Base-by-base conservation (phyloP, 1,284 basidiomycete species). In the Marasmius tenuissimus region DNA sequence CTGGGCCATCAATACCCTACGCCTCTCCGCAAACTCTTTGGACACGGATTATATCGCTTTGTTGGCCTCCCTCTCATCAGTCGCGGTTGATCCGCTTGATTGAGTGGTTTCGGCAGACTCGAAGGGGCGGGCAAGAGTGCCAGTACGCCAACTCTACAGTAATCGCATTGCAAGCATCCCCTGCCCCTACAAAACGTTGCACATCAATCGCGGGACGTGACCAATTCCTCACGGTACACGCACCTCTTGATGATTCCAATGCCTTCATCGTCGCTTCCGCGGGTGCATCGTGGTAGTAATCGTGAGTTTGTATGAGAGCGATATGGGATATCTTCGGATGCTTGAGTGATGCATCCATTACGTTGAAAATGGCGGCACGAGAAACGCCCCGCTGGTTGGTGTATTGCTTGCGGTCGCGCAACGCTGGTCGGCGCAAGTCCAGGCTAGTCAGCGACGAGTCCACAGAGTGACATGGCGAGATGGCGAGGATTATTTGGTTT, bases 191-290 rank as follows among this genome's bases (percentile, higher is more conserved):
- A 48, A 18, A n/a, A 8, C n/a, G 35, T n/a, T 45, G 47, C 12
- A 37, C 27, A 6, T 59, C 22, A 47, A 18, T 51, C 18, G 7
- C 34, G 34, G 48, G 18, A 35, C 6, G 22, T 5, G 51, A 27
- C 10, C 56, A 6, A 34, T 58, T 14, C 47, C 58, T 58, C 10
- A 38, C 3, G 3, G 10, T n/a, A 18, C 8, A 27, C 58, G 7
- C 11, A 72, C 73, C 63, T 79, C 76, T 50, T 75, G 72, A 40
- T 76, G 73, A 66, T 75, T 76, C 8, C 12, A 79, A 64, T 0
- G 77, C 76, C 60, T 73, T 70, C 78, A 79, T 79, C n/a, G 73
- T 78, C 66, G 76, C 75, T 58, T 73, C 74, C 14, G 70, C 66
- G 0, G 77, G 74, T 0, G 75, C 76, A 6, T 71, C 63, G 2